A percentile compares a stretch with the other conserved stretches of the same genome.
Conservation (phyloP, 148 eudicot genomes). For the Tetragonia tetragonoides region DNA sequence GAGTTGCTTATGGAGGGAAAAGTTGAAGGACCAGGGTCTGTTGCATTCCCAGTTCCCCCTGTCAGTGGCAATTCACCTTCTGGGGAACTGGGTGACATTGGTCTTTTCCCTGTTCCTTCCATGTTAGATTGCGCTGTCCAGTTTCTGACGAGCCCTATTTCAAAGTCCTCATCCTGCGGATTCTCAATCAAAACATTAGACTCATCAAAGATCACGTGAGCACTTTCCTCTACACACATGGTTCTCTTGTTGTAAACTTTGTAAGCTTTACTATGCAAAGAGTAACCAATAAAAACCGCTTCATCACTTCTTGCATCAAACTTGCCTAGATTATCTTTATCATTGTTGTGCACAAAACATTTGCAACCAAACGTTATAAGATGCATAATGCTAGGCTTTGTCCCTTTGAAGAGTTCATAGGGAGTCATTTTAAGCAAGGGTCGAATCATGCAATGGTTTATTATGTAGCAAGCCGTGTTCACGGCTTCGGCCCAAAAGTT, state of each 20-base stretch:
- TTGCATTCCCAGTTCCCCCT: no score
- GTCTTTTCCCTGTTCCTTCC: no score
- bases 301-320: background rate
- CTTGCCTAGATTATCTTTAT: background rate
- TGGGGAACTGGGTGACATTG: no score
- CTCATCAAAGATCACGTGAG: no score
- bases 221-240: no score
- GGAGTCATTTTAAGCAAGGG: background rate
- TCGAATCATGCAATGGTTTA: background rate
- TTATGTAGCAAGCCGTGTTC: background rate
- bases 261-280: background rate
- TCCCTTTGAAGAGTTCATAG: background rate
- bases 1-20: no score
- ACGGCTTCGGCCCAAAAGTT: background rate
- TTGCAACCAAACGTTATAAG: background rate
- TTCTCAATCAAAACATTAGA: no score
- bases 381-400: background rate
- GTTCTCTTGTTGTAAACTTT: background rate
- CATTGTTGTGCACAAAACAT: background rate
- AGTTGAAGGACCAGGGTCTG: no score
- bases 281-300: background rate
- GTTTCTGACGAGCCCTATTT: no score
- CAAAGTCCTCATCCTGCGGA: no score
- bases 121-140: no score
- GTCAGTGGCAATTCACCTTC: no score